These are phyloP conservation scores for Podaxis pistillaris DNA, from an alignment of 768 basidiomycete species.

Conservation along the genomic window DNA sequence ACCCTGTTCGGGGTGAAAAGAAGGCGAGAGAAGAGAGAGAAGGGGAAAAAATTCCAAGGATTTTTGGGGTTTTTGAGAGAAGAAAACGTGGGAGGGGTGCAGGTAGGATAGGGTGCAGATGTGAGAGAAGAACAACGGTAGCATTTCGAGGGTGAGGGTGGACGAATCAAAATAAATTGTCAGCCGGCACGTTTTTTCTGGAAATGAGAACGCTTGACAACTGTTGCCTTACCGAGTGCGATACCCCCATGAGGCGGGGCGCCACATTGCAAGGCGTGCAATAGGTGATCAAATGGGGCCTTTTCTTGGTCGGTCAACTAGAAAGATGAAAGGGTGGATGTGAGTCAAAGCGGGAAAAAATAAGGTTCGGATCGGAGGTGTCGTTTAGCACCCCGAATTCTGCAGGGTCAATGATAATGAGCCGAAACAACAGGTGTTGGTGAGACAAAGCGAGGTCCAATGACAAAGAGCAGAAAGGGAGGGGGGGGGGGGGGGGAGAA, in stretches of 20 bases:
- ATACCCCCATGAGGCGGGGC: constrained; percentile 97
- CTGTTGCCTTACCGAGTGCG: constrained; percentile 65
- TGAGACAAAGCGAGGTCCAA: neutral
- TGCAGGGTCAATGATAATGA: neutral
- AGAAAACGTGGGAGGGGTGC: constrained; percentile 8
- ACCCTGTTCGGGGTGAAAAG: constrained; percentile 49
- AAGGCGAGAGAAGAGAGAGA: constrained; percentile 7
- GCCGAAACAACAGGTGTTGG: neutral
- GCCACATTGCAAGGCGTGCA: constrained; percentile 85
- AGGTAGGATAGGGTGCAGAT: neutral
- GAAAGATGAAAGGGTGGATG: constrained; percentile 6
- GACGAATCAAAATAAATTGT: neutral
- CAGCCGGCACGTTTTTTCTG: constrained; percentile 4
- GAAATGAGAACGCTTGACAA: constrained; percentile 10
- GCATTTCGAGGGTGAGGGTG: constrained; percentile 8
- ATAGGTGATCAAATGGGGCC: constrained; percentile 75
- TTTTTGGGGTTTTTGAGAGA: constrained; percentile 13
- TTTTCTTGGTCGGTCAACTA: constrained; percentile 77
- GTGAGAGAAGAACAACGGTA: neutral
- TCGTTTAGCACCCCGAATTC: neutral
- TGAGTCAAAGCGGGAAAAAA: constrained; percentile 14
- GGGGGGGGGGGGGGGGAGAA: neutral
- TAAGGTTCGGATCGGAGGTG: neutral
- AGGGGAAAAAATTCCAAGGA: too few species aligned
- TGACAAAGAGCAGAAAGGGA: neutral